These are phyloP conservation scores for Sporobolomyces roseus DNA, from an alignment of 768 basidiomycete genomes.

Conservation along the genomic window DNA sequence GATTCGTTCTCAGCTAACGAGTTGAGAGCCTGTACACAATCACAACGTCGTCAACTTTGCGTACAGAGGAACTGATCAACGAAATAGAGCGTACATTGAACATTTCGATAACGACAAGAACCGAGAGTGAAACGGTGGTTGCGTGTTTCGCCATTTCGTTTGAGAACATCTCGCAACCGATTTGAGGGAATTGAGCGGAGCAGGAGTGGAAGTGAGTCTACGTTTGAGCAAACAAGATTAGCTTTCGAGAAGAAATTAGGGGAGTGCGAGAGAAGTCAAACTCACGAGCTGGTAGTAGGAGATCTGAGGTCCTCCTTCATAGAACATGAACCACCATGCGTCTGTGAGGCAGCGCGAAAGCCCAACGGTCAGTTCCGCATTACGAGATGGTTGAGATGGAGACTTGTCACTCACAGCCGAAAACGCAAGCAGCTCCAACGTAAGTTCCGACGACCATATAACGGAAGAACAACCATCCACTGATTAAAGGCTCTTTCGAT, in stretches of 20 bases:
- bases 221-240: conserved; percentile 1
- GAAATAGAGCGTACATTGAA: conserved; percentile 57
- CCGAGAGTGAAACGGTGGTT: conserved; percentile 93
- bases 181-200: conserved; percentile 70
- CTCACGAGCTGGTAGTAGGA: conserved; percentile 85
- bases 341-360: no score
- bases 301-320: conserved; percentile 84
- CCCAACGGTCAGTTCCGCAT: no score
- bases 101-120: conserved; percentile 94
- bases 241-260: neutral
- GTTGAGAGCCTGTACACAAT: conserved; percentile 53
- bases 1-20: conserved; percentile 97
- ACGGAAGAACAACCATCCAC: conserved; percentile 90
- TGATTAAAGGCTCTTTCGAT: conserved; percentile 83
- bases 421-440: conserved; percentile 91
- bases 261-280: conserved; percentile 36
- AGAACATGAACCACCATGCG: conserved; percentile 98
- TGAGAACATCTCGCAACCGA: conserved; percentile 83
- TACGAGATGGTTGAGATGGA: neutral
- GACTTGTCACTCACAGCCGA: conserved; percentile 57
- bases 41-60: neutral
- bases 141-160: conserved; percentile 78
- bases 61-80: neutral
- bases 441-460: conserved; percentile 91
- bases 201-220: conserved; percentile 98